These are phyloP conservation scores for Candida bentonensis DNA, from an alignment of 805 yeast genomes.

Conservation along the genomic window DNA sequence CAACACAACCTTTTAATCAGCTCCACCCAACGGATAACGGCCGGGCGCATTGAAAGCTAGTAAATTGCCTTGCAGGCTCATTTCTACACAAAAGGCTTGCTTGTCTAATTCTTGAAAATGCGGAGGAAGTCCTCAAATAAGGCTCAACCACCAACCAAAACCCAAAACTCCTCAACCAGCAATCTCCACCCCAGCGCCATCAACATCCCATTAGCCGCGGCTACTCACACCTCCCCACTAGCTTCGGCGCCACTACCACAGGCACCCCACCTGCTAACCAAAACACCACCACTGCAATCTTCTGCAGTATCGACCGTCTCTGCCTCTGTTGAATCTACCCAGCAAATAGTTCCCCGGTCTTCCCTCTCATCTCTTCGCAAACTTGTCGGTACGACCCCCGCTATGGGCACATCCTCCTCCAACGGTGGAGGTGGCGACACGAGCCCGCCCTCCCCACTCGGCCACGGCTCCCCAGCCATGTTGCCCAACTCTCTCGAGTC, in stretches of 20 bases:
- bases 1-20: too few relatives aligned
- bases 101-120: too few relatives aligned
- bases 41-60: too few relatives aligned
- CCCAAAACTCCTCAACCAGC: too few relatives aligned
- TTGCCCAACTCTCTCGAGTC: too few relatives aligned
- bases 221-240: too few relatives aligned
- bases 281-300: neutral
- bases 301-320: neutral
- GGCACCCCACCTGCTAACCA: neutral
- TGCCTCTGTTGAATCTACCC: neutral
- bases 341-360: neutral
- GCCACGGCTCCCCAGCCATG: neutral
- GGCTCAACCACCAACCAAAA: too few relatives aligned
- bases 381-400: neutral
- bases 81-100: too few relatives aligned
- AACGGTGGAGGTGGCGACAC: neutral
- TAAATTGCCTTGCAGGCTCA: too few relatives aligned
- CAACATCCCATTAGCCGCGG: neutral
- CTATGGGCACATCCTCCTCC: neutral
- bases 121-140: too few relatives aligned
- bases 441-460: neutral
- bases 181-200: neutral
- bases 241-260: neutral
- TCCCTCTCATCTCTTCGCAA: neutral
- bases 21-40: too few relatives aligned